Evolutionary conservation across 208 protist genomes (phyloP), one percentile per base, ranked within the genome.

Genomic region (Acanthamoeba castellanii): DNA sequence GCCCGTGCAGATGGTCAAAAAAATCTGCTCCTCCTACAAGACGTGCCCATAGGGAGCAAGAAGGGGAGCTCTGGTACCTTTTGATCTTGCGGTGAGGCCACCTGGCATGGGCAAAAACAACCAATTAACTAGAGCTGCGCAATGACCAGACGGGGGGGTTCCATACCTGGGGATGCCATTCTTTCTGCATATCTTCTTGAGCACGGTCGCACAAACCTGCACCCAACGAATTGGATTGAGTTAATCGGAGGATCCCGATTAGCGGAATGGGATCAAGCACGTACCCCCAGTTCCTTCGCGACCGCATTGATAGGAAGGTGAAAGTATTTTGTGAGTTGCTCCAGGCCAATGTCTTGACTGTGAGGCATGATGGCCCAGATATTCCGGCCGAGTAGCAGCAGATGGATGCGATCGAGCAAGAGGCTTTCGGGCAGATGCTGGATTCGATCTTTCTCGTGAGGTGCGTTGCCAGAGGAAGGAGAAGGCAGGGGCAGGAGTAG

Each of bases 71-170:
- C 25, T 34, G 20, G 9, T 22, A 85, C 76, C 76, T 94, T 57
- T 94, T 94, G 55, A 94, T 94, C 88, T 97, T 97, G 64, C 96
- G 92, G 20, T 97, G 96, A 34, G 96, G 96, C 96, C 96, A 97
- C 78, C 96, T 85, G 45, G 16, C 95, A 32, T 50, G 32, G 20
- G n/a, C 18, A 34, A 34, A 25, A 50, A 3, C 30, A 34, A 47
- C 32, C 42, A 8, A 45, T 20, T 22, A 8, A 85, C 2, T 8
- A 89, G 82, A 59, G 13, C 25, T 72, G 9, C 14, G 30, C 9
- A 11, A 84, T 45, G 11, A 27, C 22, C 1, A 4, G 45, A 66
- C 8, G 52, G 52, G 52, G 1, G 52, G 37, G 37, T 42, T 50
- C 1, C 4, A 5, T 78, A 42, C 84, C 84, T 94, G 14, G 66